Base-by-base conservation (phyloP, 2,329 filamentous ascomycete species). In the Monosporascus cannonballus region DNA sequence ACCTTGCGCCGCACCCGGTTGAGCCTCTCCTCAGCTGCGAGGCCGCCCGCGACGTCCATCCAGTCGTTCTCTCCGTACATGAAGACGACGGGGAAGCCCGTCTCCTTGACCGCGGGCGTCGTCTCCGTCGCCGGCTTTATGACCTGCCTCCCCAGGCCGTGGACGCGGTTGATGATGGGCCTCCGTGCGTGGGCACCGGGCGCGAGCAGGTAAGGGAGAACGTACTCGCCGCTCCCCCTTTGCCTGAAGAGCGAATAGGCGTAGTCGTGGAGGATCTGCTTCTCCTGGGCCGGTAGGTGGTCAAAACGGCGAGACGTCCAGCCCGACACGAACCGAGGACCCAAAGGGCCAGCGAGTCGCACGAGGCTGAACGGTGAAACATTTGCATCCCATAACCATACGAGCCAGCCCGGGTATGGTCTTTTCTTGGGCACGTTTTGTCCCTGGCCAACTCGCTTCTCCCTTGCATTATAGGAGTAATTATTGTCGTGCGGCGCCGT, bases 41-140 rank as follows among this genome's bases (percentile, higher is more conserved):
- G 83, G 0, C 94, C 94, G 27, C 92, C 94, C 0, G 84, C 84
- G 8, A 94, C 85, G 60, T 99, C 94, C 94, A 99, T 99, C 94
- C 94, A 99, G 75, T 99, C 94, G 65, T 94, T 86, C 63, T 97
- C 92, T 57, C 94, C 94, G 67, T 99, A 99, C 88, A 97, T 92
- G 67, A 99, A 82, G 8, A 97, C 81, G 34, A 97, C 76, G 0
- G 94, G 93, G 48, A 91, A 77, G 1, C 92, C 91, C 0, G 79
- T 87, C 61, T 84, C 80, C 25, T 67, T 66, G 17, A 68, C 63
- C 3, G 63, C 67, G 1, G 70, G 66, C 20, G 60, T 27, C 0
- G 61, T 60, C 4, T 63, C 66, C 4, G 65, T 66, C 18, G 69
- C 59, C 57, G 69, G 59, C 48, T 63, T 61, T 54, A 81, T 68